Evolutionary conservation across 2,329 filamentous ascomycete species (phyloP), one percentile per base, ranked within the genome.

Genomic region (Eutypa lata): DNA sequence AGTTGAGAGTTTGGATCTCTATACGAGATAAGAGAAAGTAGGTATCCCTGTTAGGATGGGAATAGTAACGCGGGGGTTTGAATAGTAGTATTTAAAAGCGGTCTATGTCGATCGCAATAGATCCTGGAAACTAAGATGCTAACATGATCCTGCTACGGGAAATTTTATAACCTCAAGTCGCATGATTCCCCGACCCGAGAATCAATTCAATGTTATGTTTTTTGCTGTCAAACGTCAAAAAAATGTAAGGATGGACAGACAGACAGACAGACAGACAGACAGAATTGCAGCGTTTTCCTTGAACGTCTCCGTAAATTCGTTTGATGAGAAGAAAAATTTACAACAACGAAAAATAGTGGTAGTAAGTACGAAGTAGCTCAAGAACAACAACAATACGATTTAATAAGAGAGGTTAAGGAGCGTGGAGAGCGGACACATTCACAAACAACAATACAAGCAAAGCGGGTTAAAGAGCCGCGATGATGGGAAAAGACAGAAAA

Each of bases 41-140:
- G 48, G 51, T 43, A 55, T 52, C 47, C 53, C 50, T 55, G 57
- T 51, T 49, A 37, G 54, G 49, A 51, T 33, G 53, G 52, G 48
- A 55, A 52, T 51, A 59, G 56, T 52, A 59, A 56, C 55, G 57
- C 22, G 58, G 58, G 58, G 57, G 51, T 53, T 3, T 6, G 28
- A 35, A 61, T 53, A 56, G 53, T 50, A 57, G 56, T 56, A 53
- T 53, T 43, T 53, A 40, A 59, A 57, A 50, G 48, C 51, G n/a
- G 51, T 48, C 52, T 55, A 59, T 62, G 60, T 58, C 58, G 60
- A 62, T 62, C 60, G 53, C 50, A 62, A 62, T 62, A 59, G 57
- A 42, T 38, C 48, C 46, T 22, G 44, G 37, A 44, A 51, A 37
- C 33, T 42, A 56, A 50, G 33, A 54, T 49, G 52, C 45, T 42